Evolutionary conservation across 2,329 filamentous ascomycete genomes (phyloP).

Genomic region (Pseudogymnoascus verrucosus): DNA sequence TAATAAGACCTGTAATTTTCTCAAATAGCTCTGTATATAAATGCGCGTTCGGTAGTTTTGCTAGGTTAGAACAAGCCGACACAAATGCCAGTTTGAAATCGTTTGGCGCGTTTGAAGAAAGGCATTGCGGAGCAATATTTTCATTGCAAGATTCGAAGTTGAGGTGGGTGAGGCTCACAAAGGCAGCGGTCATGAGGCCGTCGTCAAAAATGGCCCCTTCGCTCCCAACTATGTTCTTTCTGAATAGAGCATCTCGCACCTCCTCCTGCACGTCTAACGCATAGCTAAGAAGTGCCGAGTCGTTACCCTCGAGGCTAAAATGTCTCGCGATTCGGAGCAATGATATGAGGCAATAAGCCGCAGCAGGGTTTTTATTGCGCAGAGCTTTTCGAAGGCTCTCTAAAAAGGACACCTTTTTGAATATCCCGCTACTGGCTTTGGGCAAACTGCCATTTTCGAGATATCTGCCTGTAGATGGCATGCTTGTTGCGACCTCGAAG

Average conservation of each 20-base stretch:
- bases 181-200: conserved; percentile 57
- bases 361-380: conserved; percentile 57
- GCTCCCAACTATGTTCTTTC: conserved; percentile 38
- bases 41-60: conserved; percentile 40
- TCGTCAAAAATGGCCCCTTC: conserved; percentile 50
- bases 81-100: conserved; percentile 56
- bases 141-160: conserved; percentile 52
- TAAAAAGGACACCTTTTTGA: conserved; percentile 59
- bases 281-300: conserved; percentile 52
- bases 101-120: conserved; percentile 47
- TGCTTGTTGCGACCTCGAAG: conserved; percentile 61
- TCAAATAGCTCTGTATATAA: conserved; percentile 49
- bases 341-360: conserved; percentile 57
- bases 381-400: conserved; percentile 55
- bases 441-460: conserved; percentile 34
- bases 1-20: conserved; percentile 48
- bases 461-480: conserved; percentile 25
- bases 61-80: conserved; percentile 56
- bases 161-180: conserved; percentile 56
- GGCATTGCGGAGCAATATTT: conserved; percentile 47
- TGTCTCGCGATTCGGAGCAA: conserved; percentile 56
- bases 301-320: conserved; percentile 50
- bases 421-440: conserved; percentile 51
- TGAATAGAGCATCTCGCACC: conserved; percentile 57
- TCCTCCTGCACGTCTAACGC: conserved; percentile 64